phyloP scores from a whole-genome alignment of 148 eudicot species.

The Heliamphora exappendiculata region DNA sequence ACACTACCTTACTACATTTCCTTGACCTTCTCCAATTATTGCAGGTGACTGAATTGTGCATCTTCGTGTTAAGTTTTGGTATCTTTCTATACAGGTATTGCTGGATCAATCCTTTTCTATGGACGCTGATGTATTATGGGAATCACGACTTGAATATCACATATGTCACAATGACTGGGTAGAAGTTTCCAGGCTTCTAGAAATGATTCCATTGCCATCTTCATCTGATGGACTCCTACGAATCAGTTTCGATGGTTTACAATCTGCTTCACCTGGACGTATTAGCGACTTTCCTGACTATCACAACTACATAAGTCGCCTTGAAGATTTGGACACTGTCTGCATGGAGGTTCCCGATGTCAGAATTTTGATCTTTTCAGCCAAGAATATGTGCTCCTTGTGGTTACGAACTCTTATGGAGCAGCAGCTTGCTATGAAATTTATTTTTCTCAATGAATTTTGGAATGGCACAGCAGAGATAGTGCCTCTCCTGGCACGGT shows the following conservation, averaged over 20 bases:
- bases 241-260: constrained; percentile 63
- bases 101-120: constrained; percentile 71
- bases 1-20: constrained; percentile 1
- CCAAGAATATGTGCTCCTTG: constrained; percentile 49
- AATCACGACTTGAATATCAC: constrained; percentile 88
- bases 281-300: constrained; percentile 37
- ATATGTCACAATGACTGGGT: constrained; percentile 79
- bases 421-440: constrained; percentile 64
- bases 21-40: neutral
- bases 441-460: constrained; percentile 69
- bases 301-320: constrained; percentile 45
- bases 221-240: constrained; percentile 49
- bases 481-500: constrained; percentile 63
- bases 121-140: constrained; percentile 83
- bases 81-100: constrained; percentile 35
- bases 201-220: constrained; percentile 56
- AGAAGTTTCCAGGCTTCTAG: constrained; percentile 66
- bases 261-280: constrained; percentile 38
- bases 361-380: constrained; percentile 44
- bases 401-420: constrained; percentile 76
- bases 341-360: constrained; percentile 62
- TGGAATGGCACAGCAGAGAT: constrained; percentile 70
- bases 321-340: constrained; percentile 68
- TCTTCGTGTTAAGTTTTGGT: neutral
- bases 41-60: neutral